Base-by-base conservation (phyloP, 192 early-diverging fungal species). In the Coemansia sp. region DNA sequence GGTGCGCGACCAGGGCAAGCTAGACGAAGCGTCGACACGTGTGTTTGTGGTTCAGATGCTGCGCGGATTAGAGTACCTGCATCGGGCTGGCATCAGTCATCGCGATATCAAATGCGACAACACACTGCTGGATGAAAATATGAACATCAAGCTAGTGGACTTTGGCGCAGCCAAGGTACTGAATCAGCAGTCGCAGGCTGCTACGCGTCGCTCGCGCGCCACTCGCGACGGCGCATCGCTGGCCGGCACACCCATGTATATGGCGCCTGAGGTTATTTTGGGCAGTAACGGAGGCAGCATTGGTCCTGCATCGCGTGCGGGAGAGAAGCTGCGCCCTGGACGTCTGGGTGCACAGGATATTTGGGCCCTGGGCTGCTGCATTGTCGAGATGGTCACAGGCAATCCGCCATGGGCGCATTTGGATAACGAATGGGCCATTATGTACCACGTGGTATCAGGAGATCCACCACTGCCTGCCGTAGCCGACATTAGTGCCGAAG, bases 341-440 rank as follows among this genome's bases (percentile, higher is more conserved):
- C 34, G 34, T 4, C 62, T 81, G 22, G 78, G 78, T 1, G 87
- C 92, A 22, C 92, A 92, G 85, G 94, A 97, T 64, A 93, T 97
- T 25, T 97, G 93, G 93, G 87, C 91, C 5, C 67, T 95, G 48
- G 94, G 92, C 11, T 97, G 94, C 65, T 94, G 92, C 65, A 82
- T 97, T 12, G 76, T 94, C 31, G 93, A 95, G 68, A 93, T 97
- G 92, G 82, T 91, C 2, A 94, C 93, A 0, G 94, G 94, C n/a
- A 74, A 84, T 31, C 87, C 87, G 54, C 93, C 94, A 2, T 96
- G 94, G 94, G 82, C 89, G 15, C 87, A 89, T 51, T 57, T 96
- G 25, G 94, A 96, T 60, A 96, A 96, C 63, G 91, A 96, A 75
- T 96, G 92, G 92, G 90, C 94, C 1, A 88, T 96, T 28, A 96